Percentiles rank a stretch among this genome's conserved stretches.
phyloP scores from a whole-genome alignment of 805 yeast genomes.

The Hermanozyma aechmeae region DNA sequence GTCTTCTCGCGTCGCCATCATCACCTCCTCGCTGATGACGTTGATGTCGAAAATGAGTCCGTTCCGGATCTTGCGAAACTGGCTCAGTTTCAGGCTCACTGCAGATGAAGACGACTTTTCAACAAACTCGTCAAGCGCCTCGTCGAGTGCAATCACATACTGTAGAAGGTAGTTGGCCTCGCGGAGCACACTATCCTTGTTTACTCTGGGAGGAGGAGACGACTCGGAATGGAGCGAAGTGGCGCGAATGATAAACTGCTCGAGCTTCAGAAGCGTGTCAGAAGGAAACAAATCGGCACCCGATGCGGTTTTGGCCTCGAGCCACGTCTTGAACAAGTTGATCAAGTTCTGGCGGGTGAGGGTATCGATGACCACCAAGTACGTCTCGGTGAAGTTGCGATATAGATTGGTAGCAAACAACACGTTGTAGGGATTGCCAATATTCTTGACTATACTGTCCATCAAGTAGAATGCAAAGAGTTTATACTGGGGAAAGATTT shows the following conservation, averaged over 20 bases:
- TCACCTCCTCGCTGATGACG: constrained; percentile 20
- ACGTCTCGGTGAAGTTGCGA: constrained; percentile 28
- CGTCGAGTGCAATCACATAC: constrained; percentile 17
- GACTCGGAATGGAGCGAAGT: constrained; percentile 15
- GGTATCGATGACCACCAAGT: constrained; percentile 29
- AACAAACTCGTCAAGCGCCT: neutral
- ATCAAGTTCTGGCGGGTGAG: constrained; percentile 30
- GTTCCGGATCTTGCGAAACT: constrained; percentile 16
- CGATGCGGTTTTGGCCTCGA: constrained; percentile 21
- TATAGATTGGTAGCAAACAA: constrained; percentile 26
- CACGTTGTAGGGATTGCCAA: constrained; percentile 34
- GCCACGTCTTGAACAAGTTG: constrained; percentile 34
- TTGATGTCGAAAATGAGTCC: constrained; percentile 20
- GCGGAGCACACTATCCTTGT: constrained; percentile 23
- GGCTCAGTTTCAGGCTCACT: constrained; percentile 3
- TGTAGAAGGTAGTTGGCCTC: constrained; percentile 29
- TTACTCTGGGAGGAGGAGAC: constrained; percentile 9
- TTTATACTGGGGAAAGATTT: constrained; percentile 30
- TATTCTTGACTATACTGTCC: constrained; percentile 33
- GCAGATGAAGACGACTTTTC: constrained; percentile 1
- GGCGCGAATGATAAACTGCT: constrained; percentile 30
- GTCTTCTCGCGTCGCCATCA: constrained; percentile 14
- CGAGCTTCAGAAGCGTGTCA: constrained; percentile 20
- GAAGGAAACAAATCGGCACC: constrained; percentile 27
- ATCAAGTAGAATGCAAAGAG: constrained; percentile 26